Base-by-base conservation (phyloP, 1,284 basidiomycete genomes). In the Meripilus lineatus region DNA sequence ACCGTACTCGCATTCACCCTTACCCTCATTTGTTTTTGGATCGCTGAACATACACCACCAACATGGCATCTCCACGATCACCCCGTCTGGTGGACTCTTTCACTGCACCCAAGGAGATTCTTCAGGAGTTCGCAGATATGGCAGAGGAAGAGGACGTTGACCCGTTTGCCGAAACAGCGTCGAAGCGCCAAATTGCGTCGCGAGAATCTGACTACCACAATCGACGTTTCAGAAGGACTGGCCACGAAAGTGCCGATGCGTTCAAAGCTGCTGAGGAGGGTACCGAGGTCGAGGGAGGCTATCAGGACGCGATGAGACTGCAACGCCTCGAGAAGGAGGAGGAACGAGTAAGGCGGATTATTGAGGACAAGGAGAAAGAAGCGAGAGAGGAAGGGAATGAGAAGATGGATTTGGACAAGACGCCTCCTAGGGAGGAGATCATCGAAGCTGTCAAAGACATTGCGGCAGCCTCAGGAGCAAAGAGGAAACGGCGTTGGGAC, bases 131-230 rank as follows among this genome's bases (percentile, higher is more conserved):
- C 57, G 89, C 86, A 37, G 83, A 93, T 50, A 78, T 93, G 63
- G 90, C 89, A 22, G 93, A 95, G 59, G 89, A 93, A 62, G 91
- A 95, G 58, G 75, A 90, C 61, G 70, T 89, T 56, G 94, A 99
- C 64, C 93, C 92, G 11, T 95, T 99, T 58, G 87, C 89, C 45
- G 92, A 94, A 66, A 91, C 91, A 24, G 89, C 93, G 30, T 88
- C 84, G 48, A 84, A 89, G 58, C 87, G 91, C 52, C 95, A 98
- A 73, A 93, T 99, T 61, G 90, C 94, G 15, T 75, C 89, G 36
- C 81, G 96, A 35, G 93, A 98, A 72, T 89, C 84, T 47, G 95
- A 98, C 67, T 99, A 99, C 63, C 96, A 99, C 61, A 84, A 89
- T 56, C 81, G 93, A 46, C 81, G 94, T 30, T 99, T 98, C 69